Percentiles rank a stretch among this genome's conserved stretches.
Evolutionary conservation across 345 rosid species (phyloP).

Genomic region (Lenwebbia sp.): DNA sequence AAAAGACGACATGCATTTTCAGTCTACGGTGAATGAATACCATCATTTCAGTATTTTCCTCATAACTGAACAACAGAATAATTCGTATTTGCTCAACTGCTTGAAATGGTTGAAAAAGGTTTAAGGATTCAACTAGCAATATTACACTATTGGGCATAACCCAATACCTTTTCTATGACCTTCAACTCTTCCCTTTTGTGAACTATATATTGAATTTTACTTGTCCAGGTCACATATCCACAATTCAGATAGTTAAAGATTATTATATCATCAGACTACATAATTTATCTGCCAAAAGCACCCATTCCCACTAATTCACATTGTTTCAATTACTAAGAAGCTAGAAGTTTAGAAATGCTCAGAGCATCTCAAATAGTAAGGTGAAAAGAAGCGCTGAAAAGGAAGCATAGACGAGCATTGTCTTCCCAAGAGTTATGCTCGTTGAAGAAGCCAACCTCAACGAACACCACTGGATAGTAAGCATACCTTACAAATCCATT

Average conservation of each 20-base stretch:
- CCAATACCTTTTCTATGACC: background rate
- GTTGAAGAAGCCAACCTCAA: background rate
- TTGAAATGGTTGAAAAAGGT: background rate
- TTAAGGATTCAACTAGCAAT: background rate
- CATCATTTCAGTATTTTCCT: background rate
- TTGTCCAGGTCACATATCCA: background rate
- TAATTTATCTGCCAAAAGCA: background rate
- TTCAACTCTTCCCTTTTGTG: background rate
- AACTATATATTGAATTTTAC: background rate
- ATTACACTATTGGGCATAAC: background rate
- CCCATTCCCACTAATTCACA: background rate
- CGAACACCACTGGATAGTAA: background rate
- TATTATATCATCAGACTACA: background rate
- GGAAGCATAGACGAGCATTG: background rate
- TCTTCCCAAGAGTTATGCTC: background rate
- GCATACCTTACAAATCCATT: conserved; percentile 78
- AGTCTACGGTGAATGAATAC: background rate
- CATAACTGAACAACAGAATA: background rate
- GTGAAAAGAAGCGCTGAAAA: background rate
- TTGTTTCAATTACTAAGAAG: background rate
- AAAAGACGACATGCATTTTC: background rate
- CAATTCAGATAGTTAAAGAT: background rate
- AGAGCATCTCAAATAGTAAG: background rate
- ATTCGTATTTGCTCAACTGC: background rate
- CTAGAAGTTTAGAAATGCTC: background rate